Conservation (phyloP, 1,284 basidiomycete genomes). For the Xerocomus nothofagi region DNA sequence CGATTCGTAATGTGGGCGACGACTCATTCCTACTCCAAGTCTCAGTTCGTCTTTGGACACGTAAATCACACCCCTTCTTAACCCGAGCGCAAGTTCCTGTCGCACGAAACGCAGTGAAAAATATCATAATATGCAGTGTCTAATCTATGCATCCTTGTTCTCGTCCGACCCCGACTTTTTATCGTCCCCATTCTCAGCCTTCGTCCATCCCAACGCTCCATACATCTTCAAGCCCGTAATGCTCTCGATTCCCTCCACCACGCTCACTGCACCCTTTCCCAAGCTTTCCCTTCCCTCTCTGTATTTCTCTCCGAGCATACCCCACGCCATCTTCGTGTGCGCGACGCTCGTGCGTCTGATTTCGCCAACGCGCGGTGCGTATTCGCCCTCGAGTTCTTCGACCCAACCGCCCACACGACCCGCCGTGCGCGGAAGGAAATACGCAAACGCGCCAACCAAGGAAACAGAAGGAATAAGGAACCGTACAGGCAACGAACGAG, state of each 20-base stretch:
- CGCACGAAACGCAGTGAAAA: background rate
- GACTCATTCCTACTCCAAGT: constrained; percentile 1
- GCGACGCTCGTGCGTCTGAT: constrained; percentile 68
- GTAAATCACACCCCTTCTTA: too few relatives aligned
- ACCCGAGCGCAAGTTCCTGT: too few relatives aligned
- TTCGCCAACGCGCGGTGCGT: constrained; percentile 66
- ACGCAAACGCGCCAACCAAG: constrained; percentile 61
- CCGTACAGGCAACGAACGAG: constrained; percentile 66
- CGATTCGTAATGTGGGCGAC: background rate
- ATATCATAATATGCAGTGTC: background rate
- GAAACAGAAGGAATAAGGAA: constrained; percentile 70
- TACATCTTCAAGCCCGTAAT: constrained; percentile 70
- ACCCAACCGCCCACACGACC: constrained; percentile 67
- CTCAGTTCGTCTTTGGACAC: background rate
- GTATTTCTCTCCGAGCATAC: constrained; percentile 46
- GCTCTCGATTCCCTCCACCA: constrained; percentile 63
- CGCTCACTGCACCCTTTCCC: constrained; percentile 46
- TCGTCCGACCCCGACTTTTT: constrained; percentile 17
- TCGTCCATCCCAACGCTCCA: constrained; percentile 53
- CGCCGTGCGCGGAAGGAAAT: constrained; percentile 82
- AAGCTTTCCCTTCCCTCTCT: constrained; percentile 44
- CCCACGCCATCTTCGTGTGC: constrained; percentile 60
- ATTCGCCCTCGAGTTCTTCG: constrained; percentile 67
- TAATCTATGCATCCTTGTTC: constrained; percentile 18
- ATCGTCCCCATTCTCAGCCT: background rate